Base-by-base conservation (phyloP, 1,284 basidiomycete genomes). In the Thecaphora thlaspeos region DNA sequence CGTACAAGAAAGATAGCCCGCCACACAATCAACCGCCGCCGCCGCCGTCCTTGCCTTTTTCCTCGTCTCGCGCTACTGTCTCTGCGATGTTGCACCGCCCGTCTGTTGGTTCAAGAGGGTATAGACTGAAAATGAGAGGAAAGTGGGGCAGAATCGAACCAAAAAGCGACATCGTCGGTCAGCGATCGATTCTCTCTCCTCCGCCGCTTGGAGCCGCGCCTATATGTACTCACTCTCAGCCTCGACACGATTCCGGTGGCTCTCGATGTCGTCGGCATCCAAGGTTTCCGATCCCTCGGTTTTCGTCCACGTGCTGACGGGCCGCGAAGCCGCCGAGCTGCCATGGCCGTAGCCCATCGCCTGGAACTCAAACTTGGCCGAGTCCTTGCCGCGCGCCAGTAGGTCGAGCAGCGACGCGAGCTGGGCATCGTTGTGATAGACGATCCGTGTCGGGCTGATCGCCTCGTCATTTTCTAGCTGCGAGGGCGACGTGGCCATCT, bases 351-450 rank as follows among this genome's bases (percentile, higher is more conserved):
- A 11, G 26, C 14, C 36, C 36, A 19, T 37, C 4, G 36, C 36
- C n/a, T 56, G 55, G 41, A 71, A 66, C 28, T 67, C 64, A 34
- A 73, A 73, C 40, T 73, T 73, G 48, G 70, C 71, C 38, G 57
- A 61, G 34, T 66, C 62, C 32, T 71, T 64, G 19, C 62, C 67
- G 22, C 51, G 45, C 1, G 63, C 64, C 11, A 73, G 44, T 2
- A 58, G 47, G 43, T 71, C 62, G 24, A 73, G 61, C 1, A 73
- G 52, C 17, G 50, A 50, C 2, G 70, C 71, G 14, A 73, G 51
- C 39, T 73, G 70, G 14, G 68, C 64, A 47, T 73, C 71, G 30
- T 55, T 63, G 41, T 71, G 68, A 48, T 73, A 73, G 14, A 73
- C 64, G 50, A 73, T 71, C 3, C 68, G 48, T 7, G 70, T 73